phyloP scores from a whole-genome alignment of 2,329 filamentous ascomycete species.

The Pestalotiopsis sp. region DNA sequence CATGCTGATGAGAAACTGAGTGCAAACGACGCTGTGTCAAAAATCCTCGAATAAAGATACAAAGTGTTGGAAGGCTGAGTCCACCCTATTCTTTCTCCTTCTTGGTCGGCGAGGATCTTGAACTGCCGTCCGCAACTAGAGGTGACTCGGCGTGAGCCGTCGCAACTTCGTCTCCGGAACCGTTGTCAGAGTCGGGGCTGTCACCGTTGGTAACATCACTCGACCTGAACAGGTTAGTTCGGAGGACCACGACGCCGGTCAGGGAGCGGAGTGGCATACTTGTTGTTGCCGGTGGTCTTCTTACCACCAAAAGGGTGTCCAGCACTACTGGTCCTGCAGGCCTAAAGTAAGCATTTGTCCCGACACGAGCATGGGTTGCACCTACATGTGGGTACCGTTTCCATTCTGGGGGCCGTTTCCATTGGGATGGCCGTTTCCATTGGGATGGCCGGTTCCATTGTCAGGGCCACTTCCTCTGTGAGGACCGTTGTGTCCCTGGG shows the following conservation, averaged over 20 bases:
- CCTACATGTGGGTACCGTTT: too few species aligned
- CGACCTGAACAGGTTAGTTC: constrained; percentile 40
- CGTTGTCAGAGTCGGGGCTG: constrained; percentile 47
- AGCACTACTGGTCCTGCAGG: too few species aligned
- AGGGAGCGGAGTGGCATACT: not conserved
- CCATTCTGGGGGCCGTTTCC: too few species aligned
- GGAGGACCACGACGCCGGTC: constrained; percentile 19
- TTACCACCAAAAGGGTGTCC: not conserved
- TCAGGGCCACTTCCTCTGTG: too few species aligned
- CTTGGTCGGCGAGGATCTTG: constrained; percentile 52
- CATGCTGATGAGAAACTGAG: not conserved
- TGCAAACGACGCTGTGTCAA: not conserved
- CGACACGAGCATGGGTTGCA: too few species aligned
- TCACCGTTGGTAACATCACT: constrained; percentile 40
- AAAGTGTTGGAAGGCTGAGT: constrained; percentile 19
- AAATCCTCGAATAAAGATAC: constrained; percentile 13
- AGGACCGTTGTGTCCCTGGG: too few species aligned
- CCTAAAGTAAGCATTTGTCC: too few species aligned
- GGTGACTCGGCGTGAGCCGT: constrained; percentile 57
- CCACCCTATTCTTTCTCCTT: constrained; percentile 38
- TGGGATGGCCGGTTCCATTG: too few species aligned
- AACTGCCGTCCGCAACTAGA: constrained; percentile 44
- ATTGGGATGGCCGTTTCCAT: too few species aligned
- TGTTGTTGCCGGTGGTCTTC: not conserved
- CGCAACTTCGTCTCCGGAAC: constrained; percentile 52